A percentile compares a stretch with the other conserved stretches of the same genome.
phyloP scores from a whole-genome alignment of 192 early-diverging fungal species.

The Podila clonocystis region DNA sequence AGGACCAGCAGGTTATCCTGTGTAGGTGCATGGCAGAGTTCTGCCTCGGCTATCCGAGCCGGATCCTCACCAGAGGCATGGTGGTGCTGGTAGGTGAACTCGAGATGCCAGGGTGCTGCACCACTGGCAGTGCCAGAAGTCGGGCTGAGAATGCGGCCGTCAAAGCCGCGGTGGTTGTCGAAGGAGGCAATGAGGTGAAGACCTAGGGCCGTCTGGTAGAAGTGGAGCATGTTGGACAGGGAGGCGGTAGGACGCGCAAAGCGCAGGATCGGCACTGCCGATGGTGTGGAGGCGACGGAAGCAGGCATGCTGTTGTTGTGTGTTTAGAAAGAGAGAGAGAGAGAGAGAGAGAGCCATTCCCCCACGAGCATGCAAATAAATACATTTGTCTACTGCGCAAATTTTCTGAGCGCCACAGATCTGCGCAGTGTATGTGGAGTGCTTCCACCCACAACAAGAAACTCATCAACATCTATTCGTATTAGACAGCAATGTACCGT shows the following conservation, averaged over 20 bases:
- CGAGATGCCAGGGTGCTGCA: constrained; percentile 25
- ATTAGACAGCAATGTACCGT: too few relatives aligned
- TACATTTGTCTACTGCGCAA: too few relatives aligned
- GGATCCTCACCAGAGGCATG: too few relatives aligned
- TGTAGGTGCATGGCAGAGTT: constrained; percentile 13
- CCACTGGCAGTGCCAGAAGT: neutral
- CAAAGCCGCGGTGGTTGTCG: constrained; percentile 29
- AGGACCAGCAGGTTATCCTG: constrained; percentile 19
- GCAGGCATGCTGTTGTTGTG: too few relatives aligned
- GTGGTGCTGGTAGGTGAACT: constrained; percentile 19
- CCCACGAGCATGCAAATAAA: too few relatives aligned
- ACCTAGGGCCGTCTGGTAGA: constrained; percentile 8
- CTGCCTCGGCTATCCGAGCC: neutral
- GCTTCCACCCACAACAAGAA: too few relatives aligned
- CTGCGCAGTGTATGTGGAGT: too few relatives aligned
- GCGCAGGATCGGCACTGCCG: constrained; percentile 9
- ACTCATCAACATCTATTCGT: too few relatives aligned
- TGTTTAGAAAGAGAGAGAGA: too few relatives aligned
- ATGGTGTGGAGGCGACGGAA: too few relatives aligned
- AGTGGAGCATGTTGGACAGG: constrained; percentile 12
- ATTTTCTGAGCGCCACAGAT: too few relatives aligned
- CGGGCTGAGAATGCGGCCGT: constrained; percentile 19
- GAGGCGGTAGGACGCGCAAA: constrained; percentile 18
- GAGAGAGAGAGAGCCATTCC: too few relatives aligned
- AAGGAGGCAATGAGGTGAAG: constrained; percentile 13